A percentile compares a stretch with the other conserved stretches of the same genome.
Evolutionary conservation across 371 early-diverging fungal genomes (phyloP).

Genomic region (Chytridium lagenaria): DNA sequence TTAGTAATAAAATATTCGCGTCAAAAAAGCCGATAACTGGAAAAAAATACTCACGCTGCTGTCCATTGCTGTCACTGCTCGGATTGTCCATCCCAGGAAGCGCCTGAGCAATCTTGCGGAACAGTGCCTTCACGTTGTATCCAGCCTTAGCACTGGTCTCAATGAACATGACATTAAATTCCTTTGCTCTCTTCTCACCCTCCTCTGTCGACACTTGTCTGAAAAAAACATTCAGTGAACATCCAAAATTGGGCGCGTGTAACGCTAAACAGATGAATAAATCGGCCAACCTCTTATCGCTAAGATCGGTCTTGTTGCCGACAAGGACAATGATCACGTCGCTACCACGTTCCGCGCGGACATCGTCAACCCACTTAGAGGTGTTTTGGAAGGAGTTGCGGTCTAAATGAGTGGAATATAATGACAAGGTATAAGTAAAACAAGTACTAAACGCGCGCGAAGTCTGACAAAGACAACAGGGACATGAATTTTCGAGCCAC

Average conservation of each 20-base stretch:
- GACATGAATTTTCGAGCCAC: background rate
- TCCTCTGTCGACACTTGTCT: constrained; percentile 93
- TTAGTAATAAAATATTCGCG: background rate
- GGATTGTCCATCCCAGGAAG: constrained; percentile 84
- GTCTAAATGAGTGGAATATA: constrained; percentile 55
- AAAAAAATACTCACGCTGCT: constrained; percentile 33
- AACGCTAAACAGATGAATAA: background rate
- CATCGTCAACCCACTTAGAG: constrained; percentile 98
- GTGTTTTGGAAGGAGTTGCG: constrained; percentile 94
- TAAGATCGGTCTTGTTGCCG: constrained; percentile 99
- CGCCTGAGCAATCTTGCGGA: constrained; percentile 94
- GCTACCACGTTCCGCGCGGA: constrained; percentile 94
- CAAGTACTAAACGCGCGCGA: too few relatives aligned
- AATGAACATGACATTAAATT: constrained; percentile 94
- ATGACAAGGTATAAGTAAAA: background rate
- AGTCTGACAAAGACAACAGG: background rate
- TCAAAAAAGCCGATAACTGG: background rate
- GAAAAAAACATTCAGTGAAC: background rate
- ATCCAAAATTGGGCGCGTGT: background rate
- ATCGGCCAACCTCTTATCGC: constrained; percentile 76
- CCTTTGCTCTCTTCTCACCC: constrained; percentile 95
- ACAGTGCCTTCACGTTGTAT: constrained; percentile 94
- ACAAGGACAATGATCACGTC: constrained; percentile 98
- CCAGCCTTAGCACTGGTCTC: constrained; percentile 97
- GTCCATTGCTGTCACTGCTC: constrained; percentile 29